Evolutionary conservation across 441 rosid species (phyloP).

Genomic region (Pelargonium fulgidum): DNA sequence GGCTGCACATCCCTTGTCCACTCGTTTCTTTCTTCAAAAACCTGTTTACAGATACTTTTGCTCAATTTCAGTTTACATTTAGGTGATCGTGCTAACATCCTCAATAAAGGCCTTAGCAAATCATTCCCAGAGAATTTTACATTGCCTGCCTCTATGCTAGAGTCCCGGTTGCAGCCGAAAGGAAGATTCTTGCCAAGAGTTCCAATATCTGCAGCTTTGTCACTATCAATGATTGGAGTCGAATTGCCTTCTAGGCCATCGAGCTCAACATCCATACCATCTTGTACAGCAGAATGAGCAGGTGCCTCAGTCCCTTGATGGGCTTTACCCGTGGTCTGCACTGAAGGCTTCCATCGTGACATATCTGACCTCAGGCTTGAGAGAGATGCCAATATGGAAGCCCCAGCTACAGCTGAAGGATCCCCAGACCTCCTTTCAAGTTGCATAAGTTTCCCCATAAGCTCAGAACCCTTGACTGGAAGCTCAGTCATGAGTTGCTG

Average conservation of each 20-base stretch:
- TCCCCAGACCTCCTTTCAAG: constrained; percentile 77
- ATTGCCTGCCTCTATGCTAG: constrained; percentile 42
- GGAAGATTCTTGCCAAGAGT: constrained; percentile 43
- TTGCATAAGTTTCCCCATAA: constrained; percentile 63
- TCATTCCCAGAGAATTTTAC: constrained; percentile 46
- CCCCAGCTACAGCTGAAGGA: constrained; percentile 78
- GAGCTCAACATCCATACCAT: constrained; percentile 43
- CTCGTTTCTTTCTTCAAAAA: constrained; percentile 57
- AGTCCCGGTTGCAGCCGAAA: constrained; percentile 50
- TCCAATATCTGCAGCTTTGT: constrained; percentile 47
- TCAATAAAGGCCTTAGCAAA: constrained; percentile 35
- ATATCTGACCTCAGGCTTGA: constrained; percentile 55
- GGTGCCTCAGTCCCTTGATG: constrained; percentile 44
- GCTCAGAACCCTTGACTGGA: constrained; percentile 67
- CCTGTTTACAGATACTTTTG: constrained; percentile 40
- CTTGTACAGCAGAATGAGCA: constrained; percentile 39
- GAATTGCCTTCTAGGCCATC: constrained; percentile 56
- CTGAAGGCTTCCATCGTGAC: constrained; percentile 49
- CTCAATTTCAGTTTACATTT: constrained; percentile 44
- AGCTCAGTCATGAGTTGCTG: constrained; percentile 69
- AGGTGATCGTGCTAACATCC: constrained; percentile 52
- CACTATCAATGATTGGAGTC: constrained; percentile 34
- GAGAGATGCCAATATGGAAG: constrained; percentile 86
- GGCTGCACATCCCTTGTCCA: constrained; percentile 46
- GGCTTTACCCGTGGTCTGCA: constrained; percentile 38